Percentiles rank a stretch among this genome's conserved stretches.
Evolutionary conservation across 2,329 filamentous ascomycete species (phyloP).

Genomic region (Fusarium solani-melongenae): DNA sequence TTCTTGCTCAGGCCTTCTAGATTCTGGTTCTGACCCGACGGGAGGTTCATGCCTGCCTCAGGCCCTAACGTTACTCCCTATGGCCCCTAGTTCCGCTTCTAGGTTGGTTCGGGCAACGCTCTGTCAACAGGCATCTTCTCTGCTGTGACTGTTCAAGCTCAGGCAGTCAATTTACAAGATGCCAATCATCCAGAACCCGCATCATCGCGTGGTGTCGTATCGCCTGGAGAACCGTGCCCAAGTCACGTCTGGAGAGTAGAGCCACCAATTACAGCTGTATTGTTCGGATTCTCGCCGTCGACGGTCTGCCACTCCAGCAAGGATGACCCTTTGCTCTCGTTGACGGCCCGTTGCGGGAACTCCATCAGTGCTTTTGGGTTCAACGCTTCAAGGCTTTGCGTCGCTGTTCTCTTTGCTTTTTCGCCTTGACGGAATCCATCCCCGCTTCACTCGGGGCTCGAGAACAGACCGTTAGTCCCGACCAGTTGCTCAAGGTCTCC

Average conservation of each 20-base stretch:
- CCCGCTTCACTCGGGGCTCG: constrained; percentile 6
- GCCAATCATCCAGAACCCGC: constrained; percentile 11
- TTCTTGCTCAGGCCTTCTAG: constrained; percentile 13
- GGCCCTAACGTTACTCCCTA: background rate
- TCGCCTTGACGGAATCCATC: background rate
- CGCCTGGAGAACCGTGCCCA: constrained; percentile 17
- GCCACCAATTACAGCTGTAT: background rate
- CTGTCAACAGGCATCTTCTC: background rate
- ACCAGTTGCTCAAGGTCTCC: background rate
- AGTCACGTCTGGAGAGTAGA: background rate
- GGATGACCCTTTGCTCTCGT: background rate
- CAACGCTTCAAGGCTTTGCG: background rate
- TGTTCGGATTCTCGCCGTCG: constrained; percentile 6
- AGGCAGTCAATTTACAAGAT: background rate
- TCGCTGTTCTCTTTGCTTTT: constrained; percentile 18
- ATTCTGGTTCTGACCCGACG: background rate
- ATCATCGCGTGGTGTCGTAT: constrained; percentile 18
- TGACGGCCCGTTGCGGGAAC: constrained; percentile 11
- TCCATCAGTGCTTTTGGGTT: constrained; percentile 5
- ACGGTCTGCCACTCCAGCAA: constrained; percentile 14
- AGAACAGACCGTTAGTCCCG: constrained; percentile 2
- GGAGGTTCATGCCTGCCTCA: background rate
- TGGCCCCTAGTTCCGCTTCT: background rate
- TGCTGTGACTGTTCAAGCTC: constrained; percentile 3
- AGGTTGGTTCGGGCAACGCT: background rate